Percentiles rank a stretch among this genome's conserved stretches.
Evolutionary conservation across 768 basidiomycete genomes (phyloP).

Genomic region (Chiua virens): DNA sequence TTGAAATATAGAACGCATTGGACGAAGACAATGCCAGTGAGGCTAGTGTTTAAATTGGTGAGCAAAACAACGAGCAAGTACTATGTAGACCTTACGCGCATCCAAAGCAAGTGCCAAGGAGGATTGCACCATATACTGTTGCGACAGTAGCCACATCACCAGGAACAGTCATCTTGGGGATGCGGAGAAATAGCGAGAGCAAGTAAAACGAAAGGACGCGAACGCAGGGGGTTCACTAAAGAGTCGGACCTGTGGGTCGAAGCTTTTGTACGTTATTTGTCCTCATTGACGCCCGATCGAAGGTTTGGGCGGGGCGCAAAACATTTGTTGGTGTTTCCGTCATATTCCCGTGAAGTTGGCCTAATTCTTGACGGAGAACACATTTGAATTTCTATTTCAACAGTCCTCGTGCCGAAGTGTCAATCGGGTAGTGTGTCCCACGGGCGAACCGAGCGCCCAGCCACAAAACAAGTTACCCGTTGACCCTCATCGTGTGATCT

Average conservation of each 20-base stretch:
- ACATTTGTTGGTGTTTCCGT: slow-evolving; percentile 13
- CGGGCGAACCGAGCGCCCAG: too few relatives aligned
- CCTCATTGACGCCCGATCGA: slow-evolving; percentile 29
- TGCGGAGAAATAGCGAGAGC: not conserved
- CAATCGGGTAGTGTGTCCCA: too few relatives aligned
- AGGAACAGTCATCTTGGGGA: slow-evolving; percentile 16
- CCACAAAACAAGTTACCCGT: too few relatives aligned
- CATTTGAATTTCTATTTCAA: too few relatives aligned
- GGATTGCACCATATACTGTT: slow-evolving; percentile 31
- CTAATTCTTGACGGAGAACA: too few relatives aligned
- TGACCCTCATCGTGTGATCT: too few relatives aligned
- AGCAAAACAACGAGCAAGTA: not conserved
- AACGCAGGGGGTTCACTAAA: slow-evolving; percentile 26
- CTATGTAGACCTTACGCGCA: slow-evolving; percentile 19
- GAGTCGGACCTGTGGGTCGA: not conserved
- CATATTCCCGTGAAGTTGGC: slow-evolving; percentile 1
- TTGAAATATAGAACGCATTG: slow-evolving; percentile 32
- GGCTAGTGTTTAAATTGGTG: slow-evolving; percentile 12
- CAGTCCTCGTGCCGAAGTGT: too few relatives aligned
- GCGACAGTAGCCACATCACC: slow-evolving; percentile 33
- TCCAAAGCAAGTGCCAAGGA: slow-evolving; percentile 32
- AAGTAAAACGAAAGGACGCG: slow-evolving; percentile 31
- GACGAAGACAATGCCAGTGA: slow-evolving; percentile 33
- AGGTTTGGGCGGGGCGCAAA: slow-evolving; percentile 11
- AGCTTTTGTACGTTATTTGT: slow-evolving; percentile 36